Conservation (phyloP, 768 basidiomycete species). For the Tulasnella sp. region DNA sequence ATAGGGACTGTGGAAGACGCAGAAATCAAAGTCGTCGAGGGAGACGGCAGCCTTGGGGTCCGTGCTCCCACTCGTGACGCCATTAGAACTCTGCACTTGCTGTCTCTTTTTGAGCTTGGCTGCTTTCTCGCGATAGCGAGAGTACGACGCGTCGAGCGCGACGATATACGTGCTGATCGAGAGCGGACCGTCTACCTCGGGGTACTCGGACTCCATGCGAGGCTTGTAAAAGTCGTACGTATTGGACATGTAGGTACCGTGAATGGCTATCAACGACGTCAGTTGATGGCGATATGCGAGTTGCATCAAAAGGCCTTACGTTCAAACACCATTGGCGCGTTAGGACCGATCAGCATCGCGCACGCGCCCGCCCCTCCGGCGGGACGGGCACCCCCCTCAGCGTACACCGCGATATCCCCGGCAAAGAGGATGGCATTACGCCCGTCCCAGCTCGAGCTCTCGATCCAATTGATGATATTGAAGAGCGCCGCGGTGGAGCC, state of each 20-base stretch:
- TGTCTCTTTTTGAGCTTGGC: constrained; percentile 40
- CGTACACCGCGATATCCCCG: constrained; percentile 97
- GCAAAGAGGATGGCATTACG: constrained; percentile 93
- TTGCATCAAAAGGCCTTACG: constrained; percentile 42
- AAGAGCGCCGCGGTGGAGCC: constrained; percentile 97
- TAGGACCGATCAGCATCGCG: constrained; percentile 90
- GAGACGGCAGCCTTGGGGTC: constrained; percentile 26
- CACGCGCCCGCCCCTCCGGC: constrained; percentile 94
- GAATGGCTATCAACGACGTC: constrained; percentile 52
- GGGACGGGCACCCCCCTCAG: constrained; percentile 87
- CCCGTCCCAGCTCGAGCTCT: constrained; percentile 93
- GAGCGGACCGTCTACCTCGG: constrained; percentile 93
- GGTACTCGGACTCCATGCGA: constrained; percentile 85
- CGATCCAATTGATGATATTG: constrained; percentile 98
- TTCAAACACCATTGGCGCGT: constrained; percentile 89
- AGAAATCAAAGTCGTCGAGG: constrained; percentile 58
- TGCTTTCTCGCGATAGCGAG: constrained; percentile 68
- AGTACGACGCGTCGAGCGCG: constrained; percentile 83
- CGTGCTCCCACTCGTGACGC: constrained; percentile 27
- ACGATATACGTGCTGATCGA: constrained; percentile 92
- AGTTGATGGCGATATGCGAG: background rate
- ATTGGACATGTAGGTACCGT: constrained; percentile 95
- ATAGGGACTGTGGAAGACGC: constrained; percentile 94
- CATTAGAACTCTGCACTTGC: constrained; percentile 27
- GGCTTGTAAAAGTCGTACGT: constrained; percentile 99